phyloP scores from a whole-genome alignment of 768 basidiomycete species.

The Hirschioporus abietinus region DNA sequence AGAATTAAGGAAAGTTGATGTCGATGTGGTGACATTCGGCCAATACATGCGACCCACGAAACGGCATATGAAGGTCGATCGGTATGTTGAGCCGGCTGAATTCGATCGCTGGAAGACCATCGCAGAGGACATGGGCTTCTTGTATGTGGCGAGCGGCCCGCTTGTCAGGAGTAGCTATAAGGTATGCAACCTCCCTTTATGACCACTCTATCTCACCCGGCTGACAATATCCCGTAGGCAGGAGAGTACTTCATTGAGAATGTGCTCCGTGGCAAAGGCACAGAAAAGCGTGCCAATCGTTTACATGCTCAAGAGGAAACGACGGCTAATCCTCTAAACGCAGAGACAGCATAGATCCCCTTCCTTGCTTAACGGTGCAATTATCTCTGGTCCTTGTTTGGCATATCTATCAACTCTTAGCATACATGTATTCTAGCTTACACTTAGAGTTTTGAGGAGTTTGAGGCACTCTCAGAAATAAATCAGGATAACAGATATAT shows the following conservation, averaged over 20 bases:
- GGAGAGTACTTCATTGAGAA: slow-evolving; percentile 96
- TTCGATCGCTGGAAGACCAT: slow-evolving; percentile 88
- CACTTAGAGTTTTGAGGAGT: no score
- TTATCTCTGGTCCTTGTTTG: background rate
- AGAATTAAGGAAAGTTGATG: slow-evolving; percentile 86
- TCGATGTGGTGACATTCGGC: slow-evolving; percentile 98
- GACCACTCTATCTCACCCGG: slow-evolving; percentile 9
- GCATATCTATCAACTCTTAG: background rate
- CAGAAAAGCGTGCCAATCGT: slow-evolving; percentile 32
- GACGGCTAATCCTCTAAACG: background rate
- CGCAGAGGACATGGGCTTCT: slow-evolving; percentile 91
- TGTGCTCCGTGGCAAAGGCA: slow-evolving; percentile 61
- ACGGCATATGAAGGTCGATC: slow-evolving; percentile 97
- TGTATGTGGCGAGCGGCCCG: slow-evolving; percentile 96
- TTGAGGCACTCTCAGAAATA: no score
- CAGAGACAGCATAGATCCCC: background rate
- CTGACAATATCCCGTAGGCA: slow-evolving; percentile 46
- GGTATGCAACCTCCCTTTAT: slow-evolving; percentile 39
- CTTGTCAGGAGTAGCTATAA: slow-evolving; percentile 96
- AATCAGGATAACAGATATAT: background rate
- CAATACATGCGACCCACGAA: slow-evolving; percentile 99
- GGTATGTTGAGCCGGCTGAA: slow-evolving; percentile 91
- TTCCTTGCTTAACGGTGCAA: background rate
- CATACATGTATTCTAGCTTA: background rate
- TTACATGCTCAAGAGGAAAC: background rate